phyloP scores from a whole-genome alignment of 306 rosid genomes.

The Trichosanthes cucumerina region DNA sequence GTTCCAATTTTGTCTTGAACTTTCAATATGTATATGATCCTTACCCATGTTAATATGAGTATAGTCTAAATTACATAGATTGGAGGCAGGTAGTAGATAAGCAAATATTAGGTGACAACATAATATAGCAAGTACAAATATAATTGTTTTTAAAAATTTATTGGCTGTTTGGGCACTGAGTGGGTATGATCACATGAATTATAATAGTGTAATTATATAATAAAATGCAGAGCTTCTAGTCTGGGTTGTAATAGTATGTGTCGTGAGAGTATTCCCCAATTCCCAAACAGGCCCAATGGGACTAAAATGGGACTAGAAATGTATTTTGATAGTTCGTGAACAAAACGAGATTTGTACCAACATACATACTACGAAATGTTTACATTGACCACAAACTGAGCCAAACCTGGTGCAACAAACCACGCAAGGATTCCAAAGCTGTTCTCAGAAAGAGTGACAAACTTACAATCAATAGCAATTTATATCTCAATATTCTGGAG shows the following conservation, averaged over 20 bases:
- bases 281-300: too few relatives aligned
- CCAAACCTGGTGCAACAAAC: background rate
- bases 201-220: too few relatives aligned
- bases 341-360: background rate
- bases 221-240: too few relatives aligned
- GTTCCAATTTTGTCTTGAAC: background rate
- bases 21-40: background rate
- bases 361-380: background rate
- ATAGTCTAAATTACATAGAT: background rate
- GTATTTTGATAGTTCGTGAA: too few relatives aligned
- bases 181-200: too few relatives aligned
- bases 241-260: too few relatives aligned
- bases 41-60: background rate
- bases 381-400: background rate
- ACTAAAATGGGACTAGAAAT: background rate
- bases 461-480: background rate
- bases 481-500: background rate
- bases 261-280: too few relatives aligned
- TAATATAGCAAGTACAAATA: too few relatives aligned
- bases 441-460: background rate
- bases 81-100: too few relatives aligned
- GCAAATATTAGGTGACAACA: background rate
- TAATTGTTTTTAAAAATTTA: too few relatives aligned
- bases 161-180: too few relatives aligned
- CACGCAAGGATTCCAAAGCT: background rate